Base-by-base conservation (phyloP, 495 filamentous ascomycete genomes). In the Massariosphaeria phaeospora region DNA sequence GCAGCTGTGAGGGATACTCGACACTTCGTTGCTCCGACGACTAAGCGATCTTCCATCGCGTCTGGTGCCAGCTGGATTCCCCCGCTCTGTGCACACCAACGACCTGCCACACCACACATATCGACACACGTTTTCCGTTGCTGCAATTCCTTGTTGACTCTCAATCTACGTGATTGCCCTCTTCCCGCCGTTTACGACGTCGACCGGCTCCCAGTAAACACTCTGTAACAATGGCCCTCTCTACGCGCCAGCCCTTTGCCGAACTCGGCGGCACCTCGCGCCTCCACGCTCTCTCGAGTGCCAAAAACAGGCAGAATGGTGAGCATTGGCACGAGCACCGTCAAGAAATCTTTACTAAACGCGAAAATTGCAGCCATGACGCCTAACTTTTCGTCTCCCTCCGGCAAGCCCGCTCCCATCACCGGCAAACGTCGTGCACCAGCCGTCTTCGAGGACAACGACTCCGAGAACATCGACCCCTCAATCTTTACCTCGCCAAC, bases 391-490 rank as follows among this genome's bases (percentile, higher is more conserved):
- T 47, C 55, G 11, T 52, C 63, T 13, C 48, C 66, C 10, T 23
- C 52, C 49, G 67, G 69, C 48, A 52, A 57, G 12, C 60, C 61
- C 13, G 31, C 17, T 11, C 39, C 70, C 0, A 65, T 66, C n/a
- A 49, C 67, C 9, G 58, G 54, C 48, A 76, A 76, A 58, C 73
- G 73, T 51, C 62, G 63, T 61, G 70, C 62, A 48, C 65, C 27
- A 57, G 54, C 30, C 35, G 48, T 46, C 27, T 70, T 74, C 58
- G 74, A 78, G 46, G 74, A 78, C 52, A 72, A 79, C 26, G 81
- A 95, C 66, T 69, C 76, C 7, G 89, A 96, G 73, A 96, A 95
- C 63, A 76, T 94, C 56, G 88, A 91, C 62, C 90, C 90, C 0
- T 53, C 71, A 21, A 65, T 78, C 50, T 81, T 82, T 63, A 78